Evolutionary conservation across 2,329 filamentous ascomycete species (phyloP).

Genomic region (Corynespora cassiicola): DNA sequence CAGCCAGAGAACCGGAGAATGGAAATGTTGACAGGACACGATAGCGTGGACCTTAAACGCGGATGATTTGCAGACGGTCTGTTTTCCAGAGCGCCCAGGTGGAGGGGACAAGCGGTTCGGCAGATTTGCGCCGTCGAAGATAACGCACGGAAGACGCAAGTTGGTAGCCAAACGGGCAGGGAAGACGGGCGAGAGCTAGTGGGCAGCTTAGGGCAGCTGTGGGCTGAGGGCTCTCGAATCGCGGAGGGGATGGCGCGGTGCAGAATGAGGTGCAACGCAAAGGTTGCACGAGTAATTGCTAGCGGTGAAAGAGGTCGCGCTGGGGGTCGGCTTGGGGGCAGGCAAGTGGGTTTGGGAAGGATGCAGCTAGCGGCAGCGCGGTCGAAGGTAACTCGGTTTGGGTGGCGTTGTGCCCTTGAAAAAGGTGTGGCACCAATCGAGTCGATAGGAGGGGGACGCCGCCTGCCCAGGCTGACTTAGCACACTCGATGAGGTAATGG

Average conservation of each 20-base stretch:
- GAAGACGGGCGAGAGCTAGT: constrained; percentile 22
- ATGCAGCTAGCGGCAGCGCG: constrained; percentile 40
- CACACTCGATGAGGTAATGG: constrained; percentile 47
- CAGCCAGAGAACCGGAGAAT: constrained; percentile 45
- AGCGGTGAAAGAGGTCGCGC: constrained; percentile 38
- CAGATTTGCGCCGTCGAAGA: constrained; percentile 48
- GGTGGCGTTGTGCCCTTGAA: constrained; percentile 47
- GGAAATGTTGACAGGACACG: constrained; percentile 41
- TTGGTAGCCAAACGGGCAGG: constrained; percentile 38
- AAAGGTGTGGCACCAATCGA: constrained; percentile 43
- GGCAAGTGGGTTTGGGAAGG: constrained; percentile 34
- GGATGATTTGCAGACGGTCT: constrained; percentile 57
- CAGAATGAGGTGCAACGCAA: constrained; percentile 41
- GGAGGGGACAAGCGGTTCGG: constrained; percentile 47
- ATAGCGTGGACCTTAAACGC: constrained; percentile 55
- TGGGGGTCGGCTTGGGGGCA: constrained; percentile 24
- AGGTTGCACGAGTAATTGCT: constrained; percentile 44
- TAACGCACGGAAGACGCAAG: constrained; percentile 47
- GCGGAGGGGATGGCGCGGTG: constrained; percentile 41
- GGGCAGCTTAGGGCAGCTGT: too few relatives aligned
- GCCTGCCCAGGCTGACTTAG: constrained; percentile 40
- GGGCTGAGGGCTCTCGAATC: constrained; percentile 40
- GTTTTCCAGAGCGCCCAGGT: constrained; percentile 43
- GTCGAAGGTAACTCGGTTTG: constrained; percentile 30
- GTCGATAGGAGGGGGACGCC: constrained; percentile 29